Percentiles rank a stretch among this genome's conserved stretches.
These are phyloP conservation scores for Fusarium siculi DNA, from an alignment of 2,329 filamentous ascomycete genomes.

Conservation along the genomic window DNA sequence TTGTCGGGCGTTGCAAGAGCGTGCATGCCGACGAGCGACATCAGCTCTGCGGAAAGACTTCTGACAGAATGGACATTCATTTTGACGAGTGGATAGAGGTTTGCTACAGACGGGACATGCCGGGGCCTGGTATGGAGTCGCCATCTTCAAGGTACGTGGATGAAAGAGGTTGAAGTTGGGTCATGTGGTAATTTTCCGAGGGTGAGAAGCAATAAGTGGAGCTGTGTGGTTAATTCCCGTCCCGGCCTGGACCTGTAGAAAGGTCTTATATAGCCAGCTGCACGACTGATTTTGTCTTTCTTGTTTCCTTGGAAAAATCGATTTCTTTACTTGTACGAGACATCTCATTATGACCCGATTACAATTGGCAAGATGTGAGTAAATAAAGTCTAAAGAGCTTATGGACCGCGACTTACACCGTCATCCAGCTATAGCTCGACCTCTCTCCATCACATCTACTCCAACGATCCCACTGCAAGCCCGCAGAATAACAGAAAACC, in stretches of 20 bases:
- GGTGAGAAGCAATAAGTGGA: background rate
- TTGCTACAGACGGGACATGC: conserved; percentile 1
- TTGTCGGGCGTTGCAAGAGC: conserved; percentile 12
- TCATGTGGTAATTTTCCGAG: conserved; percentile 31
- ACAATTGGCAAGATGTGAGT: conserved; percentile 12
- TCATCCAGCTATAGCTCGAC: background rate
- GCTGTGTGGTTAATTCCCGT: conserved; percentile 26
- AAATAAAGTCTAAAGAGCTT: accelerated
- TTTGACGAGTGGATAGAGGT: background rate
- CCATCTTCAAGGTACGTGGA: background rate
- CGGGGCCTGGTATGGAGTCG: background rate
- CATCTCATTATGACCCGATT: background rate
- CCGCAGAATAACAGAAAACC: background rate
- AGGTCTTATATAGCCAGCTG: background rate
- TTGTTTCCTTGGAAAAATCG: background rate
- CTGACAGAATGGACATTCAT: conserved; percentile 21
- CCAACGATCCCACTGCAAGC: background rate
- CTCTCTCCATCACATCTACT: background rate
- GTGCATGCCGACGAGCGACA: conserved; percentile 20
- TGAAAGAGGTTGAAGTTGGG: background rate
- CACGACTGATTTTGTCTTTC: background rate
- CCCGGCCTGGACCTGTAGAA: background rate
- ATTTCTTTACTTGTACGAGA: background rate
- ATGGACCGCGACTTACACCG: conserved; percentile 19
- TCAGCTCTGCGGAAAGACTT: conserved; percentile 27